Base-by-base conservation (phyloP, 352 stramenopile species). In the Pythium rishiriense region DNA sequence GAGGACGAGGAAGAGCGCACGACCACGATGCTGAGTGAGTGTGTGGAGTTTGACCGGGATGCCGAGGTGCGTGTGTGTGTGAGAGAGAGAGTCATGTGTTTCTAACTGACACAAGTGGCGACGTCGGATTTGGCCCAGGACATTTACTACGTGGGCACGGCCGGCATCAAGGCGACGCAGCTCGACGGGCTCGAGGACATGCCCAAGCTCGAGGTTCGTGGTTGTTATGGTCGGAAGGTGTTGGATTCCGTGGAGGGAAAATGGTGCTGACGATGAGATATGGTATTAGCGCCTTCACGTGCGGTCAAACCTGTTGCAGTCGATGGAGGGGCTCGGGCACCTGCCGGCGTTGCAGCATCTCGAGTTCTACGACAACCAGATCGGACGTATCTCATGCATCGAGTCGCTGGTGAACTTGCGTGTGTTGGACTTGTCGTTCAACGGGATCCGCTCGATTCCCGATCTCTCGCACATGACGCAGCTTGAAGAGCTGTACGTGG, bases 321-420 rank as follows among this genome's bases (percentile, higher is more conserved):
- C 90, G 24, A 94, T 97, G 79, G 74, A 73, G 3, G 81, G 74
- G 42, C 87, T 97, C 15, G 71, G 72, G 12, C 53, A 73, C 7
- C 58, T 97, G 12, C 51, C 74, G 41, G 79, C 71, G 21, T 81
- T 99, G 54, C 67, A 94, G 72, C 83, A 98, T 22, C 75, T 99
- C 26, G 97, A 99, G 78, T 78, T 99, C 21, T 99, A 99, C 83
- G 97, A 99, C 72, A 99, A 99, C 81, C 83, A 98, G 69, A 95
- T 99, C 64, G 80, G 97, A 70, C 75, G 78, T 17, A 83, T 99
- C 48, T 57, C 76, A 19, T 73, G 73, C 19, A 57, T 97, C 35
- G 66, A 91, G 17, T 52, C 70, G 41, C 78, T 95, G 21, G 62
- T 77, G 52, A 80, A 88, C 37, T 64, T 95, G 19, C 76, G 79